Base-by-base conservation (phyloP, 2,329 filamentous ascomycete genomes). In the Volutella citrinella region DNA sequence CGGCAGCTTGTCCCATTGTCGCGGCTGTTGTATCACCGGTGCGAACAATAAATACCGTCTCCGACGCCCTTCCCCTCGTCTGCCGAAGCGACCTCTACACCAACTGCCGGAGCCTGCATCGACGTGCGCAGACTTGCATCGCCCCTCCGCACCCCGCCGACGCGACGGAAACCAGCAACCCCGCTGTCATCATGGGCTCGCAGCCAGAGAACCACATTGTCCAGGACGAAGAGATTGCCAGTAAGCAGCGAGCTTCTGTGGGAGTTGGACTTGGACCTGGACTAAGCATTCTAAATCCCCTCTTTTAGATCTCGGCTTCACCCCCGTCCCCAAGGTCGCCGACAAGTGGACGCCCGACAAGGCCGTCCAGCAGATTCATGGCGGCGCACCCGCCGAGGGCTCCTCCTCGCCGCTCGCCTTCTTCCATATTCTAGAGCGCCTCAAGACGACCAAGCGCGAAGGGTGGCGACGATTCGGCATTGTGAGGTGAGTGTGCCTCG, bases 381-480 rank as follows among this genome's bases (percentile, higher is more conserved):
- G 74, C 40, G 44, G 41, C 30, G 43, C 75, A 72, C 77, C 76
- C 3, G 54, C 65, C 16, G 72, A 81, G 48, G 70, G 77, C 36
- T 75, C 84, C 7, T 62, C 70, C 40, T 93, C 89, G 1, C 90
- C 91, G 1, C 60, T 97, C 10, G 79, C 89, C 20, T 97, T 96
- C 70, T 95, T 98, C 65, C 93, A 98, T 69, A 74, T 96, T 41
- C 78, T 98, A 44, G 87, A 95, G 64, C 84, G 87, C 30, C 77
- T 98, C 37, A 98, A 98, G 76, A 96, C 90, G 7, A 95, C 87
- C 42, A 94, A 95, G 64, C 84, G 93, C 41, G 93, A 96, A 65
- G 93, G 93, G 46, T 98, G 93, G 93, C 79, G 86, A 36, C 80
- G 93, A 22, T 96, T 96, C 59, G 81, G 80, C 23, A 88, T 98